Evolutionary conservation across 169 alveolate genomes (phyloP).

Genomic region (Plasmodium billcollinsi): DNA sequence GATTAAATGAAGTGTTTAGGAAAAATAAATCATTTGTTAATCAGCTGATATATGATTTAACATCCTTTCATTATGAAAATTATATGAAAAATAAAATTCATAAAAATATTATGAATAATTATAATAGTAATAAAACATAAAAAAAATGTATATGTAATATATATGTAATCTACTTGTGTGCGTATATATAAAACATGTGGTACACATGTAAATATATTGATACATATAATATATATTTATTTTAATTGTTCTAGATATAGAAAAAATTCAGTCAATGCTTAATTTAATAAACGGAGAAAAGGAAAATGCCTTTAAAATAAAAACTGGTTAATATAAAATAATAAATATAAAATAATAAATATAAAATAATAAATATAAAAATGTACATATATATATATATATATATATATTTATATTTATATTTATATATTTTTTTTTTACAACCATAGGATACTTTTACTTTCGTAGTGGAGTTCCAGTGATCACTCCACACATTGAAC

Average conservation of each 20-base stretch:
- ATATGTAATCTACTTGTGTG: background rate
- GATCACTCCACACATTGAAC: constrained; percentile 70
- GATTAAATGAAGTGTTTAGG: constrained; percentile 57
- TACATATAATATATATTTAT: too few species aligned
- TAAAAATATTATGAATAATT: constrained; percentile 64
- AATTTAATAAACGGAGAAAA: constrained; percentile 71
- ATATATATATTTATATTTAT: too few species aligned
- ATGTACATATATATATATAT: background rate
- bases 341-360: too few species aligned
- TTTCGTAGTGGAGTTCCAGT: constrained; percentile 75
- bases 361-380: too few species aligned
- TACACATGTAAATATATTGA: too few species aligned
- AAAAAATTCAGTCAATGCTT: constrained; percentile 75
- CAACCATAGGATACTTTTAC: constrained; percentile 52
- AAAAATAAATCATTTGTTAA: constrained; percentile 63
- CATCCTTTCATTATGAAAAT: constrained; percentile 72
- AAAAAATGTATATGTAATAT: background rate
- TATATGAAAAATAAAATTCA: constrained; percentile 73
- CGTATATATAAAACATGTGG: background rate
- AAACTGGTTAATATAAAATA: constrained; percentile 69
- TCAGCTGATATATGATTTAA: constrained; percentile 71
- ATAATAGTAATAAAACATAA: constrained; percentile 41
- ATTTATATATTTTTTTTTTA: background rate
- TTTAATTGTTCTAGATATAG: constrained; percentile 42
- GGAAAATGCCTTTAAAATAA: constrained; percentile 77